Conservation (phyloP, 257 asterid species). For the Osmanthus fragrans region DNA sequence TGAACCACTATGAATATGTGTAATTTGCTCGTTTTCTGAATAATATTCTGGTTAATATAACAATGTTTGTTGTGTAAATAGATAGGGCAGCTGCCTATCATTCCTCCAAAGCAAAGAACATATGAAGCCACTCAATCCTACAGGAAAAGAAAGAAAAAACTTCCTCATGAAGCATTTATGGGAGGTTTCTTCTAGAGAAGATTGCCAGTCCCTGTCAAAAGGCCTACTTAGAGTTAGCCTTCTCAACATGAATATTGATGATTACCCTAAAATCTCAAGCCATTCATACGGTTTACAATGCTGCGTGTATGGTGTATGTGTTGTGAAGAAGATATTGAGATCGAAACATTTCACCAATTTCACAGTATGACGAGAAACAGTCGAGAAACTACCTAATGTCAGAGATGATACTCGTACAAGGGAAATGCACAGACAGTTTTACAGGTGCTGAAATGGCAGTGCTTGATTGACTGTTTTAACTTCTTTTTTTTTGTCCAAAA, state of each 20-base stretch:
- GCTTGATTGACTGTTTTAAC: too few species aligned
- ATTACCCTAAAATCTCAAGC: slow-evolving; percentile 32
- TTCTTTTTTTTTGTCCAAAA: too few species aligned
- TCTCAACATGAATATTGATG: slow-evolving; percentile 36
- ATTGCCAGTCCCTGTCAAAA: slow-evolving; percentile 46
- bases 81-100: slow-evolving; percentile 52
- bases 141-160: slow-evolving; percentile 28
- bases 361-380: slow-evolving; percentile 16
- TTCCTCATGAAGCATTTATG: slow-evolving; percentile 42
- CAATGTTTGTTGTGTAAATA: background rate
- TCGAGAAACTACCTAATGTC: slow-evolving; percentile 9
- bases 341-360: slow-evolving; percentile 24
- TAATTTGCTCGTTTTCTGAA: too few species aligned
- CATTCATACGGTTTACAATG: slow-evolving; percentile 43
- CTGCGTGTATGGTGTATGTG: slow-evolving; percentile 43
- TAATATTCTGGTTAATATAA: too few species aligned
- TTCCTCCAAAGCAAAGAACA: slow-evolving; percentile 49
- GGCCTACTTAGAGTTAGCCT: slow-evolving; percentile 44
- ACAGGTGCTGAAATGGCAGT: too few species aligned
- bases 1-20: too few species aligned
- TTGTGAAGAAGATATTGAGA: slow-evolving; percentile 28
- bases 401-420: too few species aligned
- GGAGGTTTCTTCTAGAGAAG: slow-evolving; percentile 55
- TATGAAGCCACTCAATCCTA: slow-evolving; percentile 35
- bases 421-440: too few species aligned